Evolutionary conservation across 768 basidiomycete species (phyloP).

Genomic region (Lactarius sp.): DNA sequence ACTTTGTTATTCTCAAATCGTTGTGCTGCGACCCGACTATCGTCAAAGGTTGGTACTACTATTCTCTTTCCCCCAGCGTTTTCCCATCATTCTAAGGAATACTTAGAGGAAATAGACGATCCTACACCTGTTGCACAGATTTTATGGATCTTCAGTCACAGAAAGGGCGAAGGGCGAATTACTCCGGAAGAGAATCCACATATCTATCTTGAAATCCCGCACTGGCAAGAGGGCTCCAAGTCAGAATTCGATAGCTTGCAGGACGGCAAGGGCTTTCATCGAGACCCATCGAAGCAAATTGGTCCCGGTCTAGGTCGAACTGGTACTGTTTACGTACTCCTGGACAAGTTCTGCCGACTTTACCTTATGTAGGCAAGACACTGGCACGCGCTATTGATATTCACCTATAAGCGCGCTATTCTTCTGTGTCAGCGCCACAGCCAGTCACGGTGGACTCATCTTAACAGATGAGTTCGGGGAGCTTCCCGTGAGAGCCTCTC

Average conservation of each 20-base stretch:
- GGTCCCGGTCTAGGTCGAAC: not conserved
- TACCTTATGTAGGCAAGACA: too few relatives aligned
- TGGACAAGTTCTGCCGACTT: not conserved
- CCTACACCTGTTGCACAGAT: not conserved
- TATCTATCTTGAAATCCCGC: not conserved
- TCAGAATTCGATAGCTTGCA: not conserved
- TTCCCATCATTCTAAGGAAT: not conserved
- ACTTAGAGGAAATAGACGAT: not conserved
- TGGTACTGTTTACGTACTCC: not conserved
- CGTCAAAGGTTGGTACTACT: not conserved
- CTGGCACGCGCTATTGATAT: too few relatives aligned
- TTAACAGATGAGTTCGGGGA: too few relatives aligned
- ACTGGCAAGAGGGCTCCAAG: not conserved
- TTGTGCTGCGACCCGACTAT: too few relatives aligned
- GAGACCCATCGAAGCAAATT: not conserved
- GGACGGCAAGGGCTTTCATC: not conserved
- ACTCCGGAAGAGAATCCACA: not conserved
- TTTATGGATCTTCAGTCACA: not conserved
- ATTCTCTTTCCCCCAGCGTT: not conserved
- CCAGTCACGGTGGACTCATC: too few relatives aligned
- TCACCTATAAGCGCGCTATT: too few relatives aligned
- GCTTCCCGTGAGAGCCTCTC: too few relatives aligned
- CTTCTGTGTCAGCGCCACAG: too few relatives aligned
- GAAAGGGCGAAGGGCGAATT: not conserved
- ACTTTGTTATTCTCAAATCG: not conserved